phyloP scores from a whole-genome alignment of 345 rosid species.

The Schrenkiella parvula region DNA sequence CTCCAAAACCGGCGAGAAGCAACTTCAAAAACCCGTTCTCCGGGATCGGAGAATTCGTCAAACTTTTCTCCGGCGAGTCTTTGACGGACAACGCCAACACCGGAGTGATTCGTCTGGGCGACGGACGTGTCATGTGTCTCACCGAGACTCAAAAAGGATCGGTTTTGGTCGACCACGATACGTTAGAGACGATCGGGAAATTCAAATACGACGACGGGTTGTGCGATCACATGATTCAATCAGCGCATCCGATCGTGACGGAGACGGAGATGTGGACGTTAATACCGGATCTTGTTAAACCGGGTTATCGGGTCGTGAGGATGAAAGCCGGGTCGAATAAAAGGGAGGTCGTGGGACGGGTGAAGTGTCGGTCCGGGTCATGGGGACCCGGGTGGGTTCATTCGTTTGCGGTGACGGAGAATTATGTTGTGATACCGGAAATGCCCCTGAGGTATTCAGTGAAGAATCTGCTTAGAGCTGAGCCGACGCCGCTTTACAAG shows the following conservation, averaged over 20 bases:
- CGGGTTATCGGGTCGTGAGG: constrained; percentile 77
- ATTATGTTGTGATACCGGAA: constrained; percentile 79
- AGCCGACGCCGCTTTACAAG: constrained; percentile 91
- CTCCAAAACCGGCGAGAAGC: constrained; percentile 44
- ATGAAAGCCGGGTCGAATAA: constrained; percentile 75
- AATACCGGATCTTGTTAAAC: constrained; percentile 70
- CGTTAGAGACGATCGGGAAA: constrained; percentile 64
- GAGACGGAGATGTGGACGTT: constrained; percentile 69
- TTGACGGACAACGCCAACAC: constrained; percentile 92
- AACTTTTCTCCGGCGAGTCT: constrained; percentile 81
- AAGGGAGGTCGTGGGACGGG: constrained; percentile 83
- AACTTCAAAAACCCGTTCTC: constrained; percentile 49
- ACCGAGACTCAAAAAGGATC: constrained; percentile 96
- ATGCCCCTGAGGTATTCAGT: constrained; percentile 90
- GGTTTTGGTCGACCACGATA: constrained; percentile 57
- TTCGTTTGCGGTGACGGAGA: constrained; percentile 87
- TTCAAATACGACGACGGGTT: constrained; percentile 68
- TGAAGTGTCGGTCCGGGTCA: constrained; percentile 71
- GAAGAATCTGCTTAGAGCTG: constrained; percentile 69
- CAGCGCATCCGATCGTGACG: constrained; percentile 91
- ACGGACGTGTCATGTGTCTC: constrained; percentile 85
- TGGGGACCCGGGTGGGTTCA: constrained; percentile 95
- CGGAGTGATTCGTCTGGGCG: constrained; percentile 77
- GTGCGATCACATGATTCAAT: constrained; percentile 66
- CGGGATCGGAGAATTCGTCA: constrained; percentile 62